These are phyloP conservation scores for Mytilinidion resinicola DNA, from an alignment of 495 filamentous ascomycete genomes.

Conservation along the genomic window DNA sequence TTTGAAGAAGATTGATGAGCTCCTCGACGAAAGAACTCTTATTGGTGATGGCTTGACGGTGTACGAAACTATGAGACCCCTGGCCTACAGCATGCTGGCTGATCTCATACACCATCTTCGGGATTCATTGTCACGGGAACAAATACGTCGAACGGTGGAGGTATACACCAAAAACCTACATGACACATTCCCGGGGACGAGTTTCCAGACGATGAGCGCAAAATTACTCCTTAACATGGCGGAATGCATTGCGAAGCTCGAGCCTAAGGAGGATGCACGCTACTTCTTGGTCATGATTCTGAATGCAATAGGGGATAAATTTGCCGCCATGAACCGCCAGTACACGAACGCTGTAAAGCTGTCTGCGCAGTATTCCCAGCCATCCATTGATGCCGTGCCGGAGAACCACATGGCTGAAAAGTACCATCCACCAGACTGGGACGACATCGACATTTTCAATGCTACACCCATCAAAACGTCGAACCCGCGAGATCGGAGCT, in stretches of 20 bases:
- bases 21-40: slow-evolving; percentile 85
- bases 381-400: slow-evolving; percentile 56
- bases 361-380: slow-evolving; percentile 62
- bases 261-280: slow-evolving; percentile 84
- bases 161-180: slow-evolving; percentile 96
- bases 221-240: slow-evolving; percentile 96
- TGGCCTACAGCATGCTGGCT: slow-evolving; percentile 97
- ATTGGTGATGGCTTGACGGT: slow-evolving; percentile 96
- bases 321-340: slow-evolving; percentile 95
- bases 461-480: slow-evolving; percentile 95
- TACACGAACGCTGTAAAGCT: slow-evolving; percentile 92
- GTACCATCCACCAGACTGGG: slow-evolving; percentile 79
- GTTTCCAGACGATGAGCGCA: slow-evolving; percentile 99
- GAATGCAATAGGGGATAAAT: slow-evolving; percentile 95
- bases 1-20: slow-evolving; percentile 86
- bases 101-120: slow-evolving; percentile 97
- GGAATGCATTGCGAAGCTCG: slow-evolving; percentile 87
- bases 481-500: slow-evolving; percentile 81
- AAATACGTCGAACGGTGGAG: slow-evolving; percentile 90
- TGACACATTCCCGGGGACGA: slow-evolving; percentile 93
- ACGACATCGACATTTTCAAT: slow-evolving; percentile 94
- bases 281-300: slow-evolving; percentile 97
- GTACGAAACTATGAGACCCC: slow-evolving; percentile 89
- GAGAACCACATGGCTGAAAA: slow-evolving; percentile 82
- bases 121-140: slow-evolving; percentile 70